Conservation (phyloP, 345 rosid species). For the Eucalyptus virginea region DNA sequence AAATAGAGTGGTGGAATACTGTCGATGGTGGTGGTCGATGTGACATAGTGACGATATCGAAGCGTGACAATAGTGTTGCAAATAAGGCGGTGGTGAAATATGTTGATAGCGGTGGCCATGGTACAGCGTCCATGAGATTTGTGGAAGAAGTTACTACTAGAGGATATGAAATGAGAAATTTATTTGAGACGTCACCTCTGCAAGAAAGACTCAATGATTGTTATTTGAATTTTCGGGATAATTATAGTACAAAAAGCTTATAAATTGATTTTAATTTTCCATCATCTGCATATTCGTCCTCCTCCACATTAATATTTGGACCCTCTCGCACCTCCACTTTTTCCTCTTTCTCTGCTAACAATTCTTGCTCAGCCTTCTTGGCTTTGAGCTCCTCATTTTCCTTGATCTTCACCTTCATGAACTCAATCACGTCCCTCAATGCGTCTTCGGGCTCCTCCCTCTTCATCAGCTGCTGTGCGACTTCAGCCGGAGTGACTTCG, state of each 20-base stretch:
- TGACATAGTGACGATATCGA: background rate
- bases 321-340: background rate
- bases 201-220: background rate
- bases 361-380: background rate
- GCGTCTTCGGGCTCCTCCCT: slow-evolving; percentile 1
- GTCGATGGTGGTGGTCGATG: background rate
- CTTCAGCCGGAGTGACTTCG: slow-evolving; percentile 35
- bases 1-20: background rate
- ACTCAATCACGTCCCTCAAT: slow-evolving; percentile 5
- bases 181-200: background rate
- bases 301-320: background rate
- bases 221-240: background rate
- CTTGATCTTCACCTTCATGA: slow-evolving; percentile 10
- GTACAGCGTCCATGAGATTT: background rate
- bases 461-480: slow-evolving; percentile 34
- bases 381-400: slow-evolving; percentile 5
- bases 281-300: background rate
- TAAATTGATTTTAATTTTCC: background rate
- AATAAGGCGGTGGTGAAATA: background rate
- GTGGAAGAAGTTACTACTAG: background rate
- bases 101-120: background rate
- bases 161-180: background rate
- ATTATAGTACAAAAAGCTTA: background rate
- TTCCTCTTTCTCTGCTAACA: background rate
- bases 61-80: background rate